These are phyloP conservation scores for Yarrowia keelungensis DNA, from an alignment of 805 yeast species.

Conservation along the genomic window DNA sequence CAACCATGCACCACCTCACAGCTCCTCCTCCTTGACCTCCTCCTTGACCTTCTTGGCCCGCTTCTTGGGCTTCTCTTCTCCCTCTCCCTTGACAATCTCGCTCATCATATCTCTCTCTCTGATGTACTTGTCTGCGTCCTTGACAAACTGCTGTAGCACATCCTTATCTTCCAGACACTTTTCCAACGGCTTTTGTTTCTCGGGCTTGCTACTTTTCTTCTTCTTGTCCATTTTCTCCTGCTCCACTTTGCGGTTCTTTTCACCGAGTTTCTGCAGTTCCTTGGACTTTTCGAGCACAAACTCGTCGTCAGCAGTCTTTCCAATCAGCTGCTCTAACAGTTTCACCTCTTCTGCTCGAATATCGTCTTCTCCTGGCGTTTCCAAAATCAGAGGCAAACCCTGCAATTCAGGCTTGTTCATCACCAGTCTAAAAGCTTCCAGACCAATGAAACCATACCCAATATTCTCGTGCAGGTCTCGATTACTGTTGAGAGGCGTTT, in stretches of 20 bases:
- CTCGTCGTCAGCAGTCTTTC: slow-evolving; percentile 58
- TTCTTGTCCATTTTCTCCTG: slow-evolving; percentile 68
- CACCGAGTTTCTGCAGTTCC: slow-evolving; percentile 66
- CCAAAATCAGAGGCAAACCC: slow-evolving; percentile 80
- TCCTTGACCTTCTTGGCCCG: slow-evolving; percentile 27
- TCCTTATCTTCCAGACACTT: slow-evolving; percentile 28
- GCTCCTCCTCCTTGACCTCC: slow-evolving; percentile 5
- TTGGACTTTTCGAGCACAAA: slow-evolving; percentile 60
- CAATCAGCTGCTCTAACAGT: slow-evolving; percentile 77
- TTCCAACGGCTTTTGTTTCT: slow-evolving; percentile 27
- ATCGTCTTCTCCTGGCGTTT: slow-evolving; percentile 70
- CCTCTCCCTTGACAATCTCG: slow-evolving; percentile 33
- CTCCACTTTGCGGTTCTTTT: slow-evolving; percentile 72
- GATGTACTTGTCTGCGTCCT: slow-evolving; percentile 26
- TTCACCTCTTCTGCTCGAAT: slow-evolving; percentile 81
- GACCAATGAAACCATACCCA: slow-evolving; percentile 88
- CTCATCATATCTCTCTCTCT: slow-evolving; percentile 14
- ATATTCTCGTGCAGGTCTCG: slow-evolving; percentile 89
- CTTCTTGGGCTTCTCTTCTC: slow-evolving; percentile 32
- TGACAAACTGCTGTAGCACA: slow-evolving; percentile 6
- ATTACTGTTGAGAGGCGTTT: slow-evolving; percentile 89
- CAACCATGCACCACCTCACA: too few species aligned
- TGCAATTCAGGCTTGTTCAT: slow-evolving; percentile 71
- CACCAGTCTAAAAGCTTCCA: slow-evolving; percentile 80
- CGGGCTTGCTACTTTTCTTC: slow-evolving; percentile 48